Percentiles rank a stretch among this genome's conserved stretches.
Evolutionary conservation across 140 eudicot species (phyloP).

Genomic region (Senecio squalidus): DNA sequence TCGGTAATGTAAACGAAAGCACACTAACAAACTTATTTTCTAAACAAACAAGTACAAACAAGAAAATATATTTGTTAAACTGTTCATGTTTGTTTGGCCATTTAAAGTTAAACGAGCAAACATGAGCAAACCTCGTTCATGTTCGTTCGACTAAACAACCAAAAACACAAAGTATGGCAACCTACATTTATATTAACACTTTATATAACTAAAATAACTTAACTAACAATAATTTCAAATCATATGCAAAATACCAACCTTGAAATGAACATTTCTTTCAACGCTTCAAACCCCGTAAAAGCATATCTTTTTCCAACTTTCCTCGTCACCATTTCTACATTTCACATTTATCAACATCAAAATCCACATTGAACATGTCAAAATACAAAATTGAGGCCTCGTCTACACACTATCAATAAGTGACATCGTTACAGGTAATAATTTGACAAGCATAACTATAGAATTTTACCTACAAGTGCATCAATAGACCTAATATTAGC

Average conservation of each 20-base stretch:
- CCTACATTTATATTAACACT: background rate
- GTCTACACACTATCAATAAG: no score
- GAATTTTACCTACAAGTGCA: slow-evolving; percentile 82
- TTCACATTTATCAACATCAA: background rate
- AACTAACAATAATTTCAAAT: background rate
- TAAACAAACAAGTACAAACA: no score
- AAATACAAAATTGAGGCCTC: background rate
- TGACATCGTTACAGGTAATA: no score
- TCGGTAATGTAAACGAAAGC: no score
- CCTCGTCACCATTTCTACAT: slow-evolving; percentile 92
- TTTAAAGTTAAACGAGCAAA: no score
- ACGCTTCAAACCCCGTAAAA: slow-evolving; percentile 83
- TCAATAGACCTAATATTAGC: slow-evolving; percentile 85
- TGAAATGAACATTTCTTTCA: slow-evolving; percentile 80
- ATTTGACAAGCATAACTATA: no score
- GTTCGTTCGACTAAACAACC: no score
- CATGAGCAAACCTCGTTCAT: no score
- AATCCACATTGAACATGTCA: background rate
- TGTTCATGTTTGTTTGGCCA: no score
- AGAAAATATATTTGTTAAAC: no score
- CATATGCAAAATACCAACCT: slow-evolving; percentile 42
- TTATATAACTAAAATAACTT: background rate
- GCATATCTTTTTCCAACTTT: slow-evolving; percentile 99
- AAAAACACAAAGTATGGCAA: no score
- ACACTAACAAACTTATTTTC: no score